Conservation (phyloP, 805 yeast genomes). For the Metschnikowia anglica region DNA sequence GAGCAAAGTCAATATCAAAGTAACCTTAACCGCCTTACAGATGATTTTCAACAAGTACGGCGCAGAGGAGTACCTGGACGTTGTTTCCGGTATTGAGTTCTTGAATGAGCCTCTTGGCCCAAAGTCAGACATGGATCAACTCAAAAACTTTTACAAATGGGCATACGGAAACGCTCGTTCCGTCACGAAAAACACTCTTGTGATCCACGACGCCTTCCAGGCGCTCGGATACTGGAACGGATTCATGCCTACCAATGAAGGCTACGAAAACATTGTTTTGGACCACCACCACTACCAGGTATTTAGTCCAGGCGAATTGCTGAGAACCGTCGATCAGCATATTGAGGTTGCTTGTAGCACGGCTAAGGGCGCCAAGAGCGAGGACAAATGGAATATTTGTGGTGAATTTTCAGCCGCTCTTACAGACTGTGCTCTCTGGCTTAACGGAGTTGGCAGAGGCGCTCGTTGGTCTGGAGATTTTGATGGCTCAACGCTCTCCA, state of each 20-base stretch:
- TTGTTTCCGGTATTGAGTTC: conserved; percentile 79
- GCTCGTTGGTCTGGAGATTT: conserved; percentile 73
- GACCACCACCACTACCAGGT: conserved; percentile 94
- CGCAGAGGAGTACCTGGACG: conserved; percentile 56
- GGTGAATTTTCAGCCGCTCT: conserved; percentile 54
- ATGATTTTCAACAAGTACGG: conserved; percentile 65
- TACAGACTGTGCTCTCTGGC: conserved; percentile 87
- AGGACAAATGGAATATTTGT: conserved; percentile 21
- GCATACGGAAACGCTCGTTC: conserved; percentile 70
- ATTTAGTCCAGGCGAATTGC: conserved; percentile 62
- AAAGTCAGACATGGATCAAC: conserved; percentile 52
- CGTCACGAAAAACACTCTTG: conserved; percentile 47
- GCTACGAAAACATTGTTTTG: conserved; percentile 64
- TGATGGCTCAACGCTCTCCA: conserved; percentile 45
- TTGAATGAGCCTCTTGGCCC: conserved; percentile 90
- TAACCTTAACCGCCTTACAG: conserved; percentile 56
- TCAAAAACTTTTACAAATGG: conserved; percentile 57
- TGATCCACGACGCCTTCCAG: conserved; percentile 84
- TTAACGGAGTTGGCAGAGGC: conserved; percentile 83
- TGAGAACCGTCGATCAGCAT: conserved; percentile 60
- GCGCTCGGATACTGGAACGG: conserved; percentile 57
- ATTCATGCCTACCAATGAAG: conserved; percentile 37
- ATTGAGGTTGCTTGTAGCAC: conserved; percentile 31
- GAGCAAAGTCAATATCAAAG: conserved; percentile 16
- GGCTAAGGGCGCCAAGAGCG: conserved; percentile 19